Conservation (phyloP, 192 early-diverging fungal species). For the Entrophospora sp. region DNA sequence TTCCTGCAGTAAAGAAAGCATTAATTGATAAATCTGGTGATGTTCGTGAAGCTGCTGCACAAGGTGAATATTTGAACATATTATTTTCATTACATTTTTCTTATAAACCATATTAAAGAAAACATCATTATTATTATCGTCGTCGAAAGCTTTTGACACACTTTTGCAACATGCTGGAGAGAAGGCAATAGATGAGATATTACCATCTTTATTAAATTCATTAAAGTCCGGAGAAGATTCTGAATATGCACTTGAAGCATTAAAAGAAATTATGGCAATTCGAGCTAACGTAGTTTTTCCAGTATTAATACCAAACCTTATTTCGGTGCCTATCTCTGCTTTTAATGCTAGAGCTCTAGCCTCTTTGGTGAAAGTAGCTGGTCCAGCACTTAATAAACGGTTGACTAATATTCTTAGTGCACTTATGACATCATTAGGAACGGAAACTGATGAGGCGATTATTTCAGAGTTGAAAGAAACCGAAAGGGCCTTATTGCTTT, state of each 20-base stretch:
- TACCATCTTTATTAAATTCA: constrained; percentile 80
- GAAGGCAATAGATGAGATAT: constrained; percentile 87
- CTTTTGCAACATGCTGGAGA: constrained; percentile 85
- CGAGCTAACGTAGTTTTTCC: constrained; percentile 98
- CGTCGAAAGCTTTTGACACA: constrained; percentile 73
- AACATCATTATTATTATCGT: too few species aligned
- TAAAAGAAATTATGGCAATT: constrained; percentile 97
- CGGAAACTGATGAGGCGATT: constrained; percentile 52
- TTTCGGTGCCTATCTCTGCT: constrained; percentile 75
- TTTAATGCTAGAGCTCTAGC: constrained; percentile 89
- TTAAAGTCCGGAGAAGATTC: constrained; percentile 55
- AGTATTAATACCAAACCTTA: constrained; percentile 91
- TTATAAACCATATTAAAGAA: constrained; percentile 9
- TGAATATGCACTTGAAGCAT: constrained; percentile 78
- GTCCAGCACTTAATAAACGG: constrained; percentile 71
- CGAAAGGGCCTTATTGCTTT: constrained; percentile 57
- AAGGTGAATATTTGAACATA: constrained; percentile 25
- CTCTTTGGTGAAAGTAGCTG: constrained; percentile 86
- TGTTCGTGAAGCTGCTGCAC: constrained; percentile 91
- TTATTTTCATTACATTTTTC: not conserved
- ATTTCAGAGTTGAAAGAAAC: constrained; percentile 65
- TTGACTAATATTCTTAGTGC: constrained; percentile 72
- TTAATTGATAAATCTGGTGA: constrained; percentile 76
- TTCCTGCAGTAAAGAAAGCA: constrained; percentile 73
- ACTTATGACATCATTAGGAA: constrained; percentile 69